A percentile compares a stretch with the other conserved stretches of the same genome.
phyloP scores from a whole-genome alignment of 768 basidiomycete genomes.

The Dacryopinax spathularia region DNA sequence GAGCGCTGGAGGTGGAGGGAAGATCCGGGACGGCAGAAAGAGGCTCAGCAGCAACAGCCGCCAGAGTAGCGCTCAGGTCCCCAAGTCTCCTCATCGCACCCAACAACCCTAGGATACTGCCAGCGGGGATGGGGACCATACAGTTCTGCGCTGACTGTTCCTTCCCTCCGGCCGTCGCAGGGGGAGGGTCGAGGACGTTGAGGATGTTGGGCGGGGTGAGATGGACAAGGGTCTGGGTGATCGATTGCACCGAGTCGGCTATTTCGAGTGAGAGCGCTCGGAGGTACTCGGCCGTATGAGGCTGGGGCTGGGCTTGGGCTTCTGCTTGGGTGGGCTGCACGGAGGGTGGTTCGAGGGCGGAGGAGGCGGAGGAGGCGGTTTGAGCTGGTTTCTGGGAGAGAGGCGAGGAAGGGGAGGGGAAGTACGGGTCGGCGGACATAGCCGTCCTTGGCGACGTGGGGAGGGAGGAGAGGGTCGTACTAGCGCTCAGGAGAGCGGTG shows the following conservation, averaged over 20 bases:
- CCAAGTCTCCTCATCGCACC: constrained; percentile 89
- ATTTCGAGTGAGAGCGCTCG: constrained; percentile 71
- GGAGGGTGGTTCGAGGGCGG: constrained; percentile 10
- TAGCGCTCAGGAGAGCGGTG: constrained; percentile 2
- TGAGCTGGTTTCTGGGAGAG: too few relatives aligned
- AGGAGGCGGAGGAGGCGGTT: constrained; percentile 13
- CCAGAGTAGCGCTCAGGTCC: constrained; percentile 79
- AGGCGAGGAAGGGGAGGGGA: too few relatives aligned
- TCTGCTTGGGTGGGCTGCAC: neutral
- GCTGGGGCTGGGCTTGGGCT: neutral
- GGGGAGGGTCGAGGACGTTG: too few relatives aligned
- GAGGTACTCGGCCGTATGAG: constrained; percentile 27
- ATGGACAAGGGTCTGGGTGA: constrained; percentile 82
- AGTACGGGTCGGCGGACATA: too few relatives aligned
- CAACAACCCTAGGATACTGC: constrained; percentile 76
- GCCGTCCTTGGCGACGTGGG: too few relatives aligned
- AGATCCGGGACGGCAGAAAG: too few relatives aligned
- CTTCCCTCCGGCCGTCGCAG: too few relatives aligned
- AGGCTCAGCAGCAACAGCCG: constrained; percentile 10
- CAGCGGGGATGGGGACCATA: constrained; percentile 70
- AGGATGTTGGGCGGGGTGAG: constrained; percentile 79
- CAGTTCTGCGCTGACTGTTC: constrained; percentile 91
- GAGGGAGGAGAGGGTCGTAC: too few relatives aligned
- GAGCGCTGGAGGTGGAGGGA: neutral
- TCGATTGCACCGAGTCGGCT: constrained; percentile 79